Evolutionary conservation across 2,329 filamentous ascomycete species (phyloP).

Genomic region (Beauveria sp.): DNA sequence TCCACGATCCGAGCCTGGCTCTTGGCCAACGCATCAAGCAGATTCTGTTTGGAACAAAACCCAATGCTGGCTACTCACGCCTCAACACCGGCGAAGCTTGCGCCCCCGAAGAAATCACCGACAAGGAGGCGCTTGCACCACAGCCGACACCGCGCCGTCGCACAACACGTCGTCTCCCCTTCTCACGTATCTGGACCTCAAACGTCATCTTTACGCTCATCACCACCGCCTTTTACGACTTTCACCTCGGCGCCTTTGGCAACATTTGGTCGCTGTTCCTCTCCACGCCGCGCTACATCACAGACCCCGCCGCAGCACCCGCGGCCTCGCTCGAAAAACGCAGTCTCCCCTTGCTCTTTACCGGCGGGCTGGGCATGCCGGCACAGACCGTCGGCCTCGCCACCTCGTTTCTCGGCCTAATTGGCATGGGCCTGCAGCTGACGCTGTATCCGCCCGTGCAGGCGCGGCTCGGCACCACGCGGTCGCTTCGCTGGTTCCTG

Average conservation of each 20-base stretch:
- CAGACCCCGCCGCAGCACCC: slow-evolving; percentile 22
- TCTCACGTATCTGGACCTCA: slow-evolving; percentile 37
- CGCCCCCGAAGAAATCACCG: not conserved
- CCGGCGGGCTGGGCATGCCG: slow-evolving; percentile 59
- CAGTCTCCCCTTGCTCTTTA: slow-evolving; percentile 45
- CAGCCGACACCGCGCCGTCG: slow-evolving; percentile 11
- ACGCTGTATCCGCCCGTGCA: slow-evolving; percentile 61
- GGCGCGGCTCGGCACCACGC: slow-evolving; percentile 55
- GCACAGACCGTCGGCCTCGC: slow-evolving; percentile 60
- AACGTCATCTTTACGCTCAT: slow-evolving; percentile 47
- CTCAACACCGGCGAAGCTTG: slow-evolving; percentile 17
- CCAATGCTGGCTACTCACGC: slow-evolving; percentile 23
- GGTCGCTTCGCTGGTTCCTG: slow-evolving; percentile 58
- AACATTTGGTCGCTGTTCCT: slow-evolving; percentile 63
- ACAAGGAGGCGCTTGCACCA: slow-evolving; percentile 4
- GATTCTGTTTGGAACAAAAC: slow-evolving; percentile 20
- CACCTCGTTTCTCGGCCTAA: slow-evolving; percentile 59
- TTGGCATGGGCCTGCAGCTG: slow-evolving; percentile 63
- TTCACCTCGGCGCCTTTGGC: slow-evolving; percentile 63
- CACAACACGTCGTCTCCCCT: slow-evolving; percentile 22
- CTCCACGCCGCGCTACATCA: slow-evolving; percentile 48
- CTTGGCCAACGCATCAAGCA: slow-evolving; percentile 26
- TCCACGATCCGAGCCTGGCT: slow-evolving; percentile 37
- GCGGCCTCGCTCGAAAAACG: slow-evolving; percentile 21
- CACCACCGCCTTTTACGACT: slow-evolving; percentile 60